Percentiles rank a stretch among this genome's conserved stretches.
phyloP scores from a whole-genome alignment of 139 green algal genomes.

The Picochlorum sp. region DNA sequence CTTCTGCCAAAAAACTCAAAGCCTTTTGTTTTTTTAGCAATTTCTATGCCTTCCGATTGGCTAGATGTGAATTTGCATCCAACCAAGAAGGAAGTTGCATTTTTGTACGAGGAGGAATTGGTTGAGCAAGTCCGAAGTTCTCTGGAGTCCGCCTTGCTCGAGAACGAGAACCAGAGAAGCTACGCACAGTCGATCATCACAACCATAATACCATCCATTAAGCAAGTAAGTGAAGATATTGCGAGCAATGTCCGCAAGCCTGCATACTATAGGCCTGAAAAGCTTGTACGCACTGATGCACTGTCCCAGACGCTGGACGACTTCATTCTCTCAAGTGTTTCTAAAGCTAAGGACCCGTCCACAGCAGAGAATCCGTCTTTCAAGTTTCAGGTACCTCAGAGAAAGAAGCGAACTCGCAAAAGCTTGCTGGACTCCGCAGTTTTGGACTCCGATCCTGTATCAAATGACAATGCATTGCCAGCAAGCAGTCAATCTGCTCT shows the following conservation, averaged over 20 bases:
- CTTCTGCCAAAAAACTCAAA: constrained; percentile 61
- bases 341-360: too few species aligned
- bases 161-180: constrained; percentile 49
- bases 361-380: too few species aligned
- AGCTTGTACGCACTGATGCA: constrained; percentile 56
- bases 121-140: constrained; percentile 40
- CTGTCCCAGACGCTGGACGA: constrained; percentile 47
- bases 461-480: too few species aligned
- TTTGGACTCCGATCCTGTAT: too few species aligned
- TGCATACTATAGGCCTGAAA: constrained; percentile 35
- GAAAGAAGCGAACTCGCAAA: too few species aligned
- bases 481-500: too few species aligned
- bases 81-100: constrained; percentile 88
- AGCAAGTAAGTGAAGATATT: not conserved
- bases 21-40: constrained; percentile 80
- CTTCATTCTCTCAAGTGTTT: constrained; percentile 24
- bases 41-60: constrained; percentile 64
- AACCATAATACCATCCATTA: not conserved
- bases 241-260: not conserved
- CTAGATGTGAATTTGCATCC: constrained; percentile 96
- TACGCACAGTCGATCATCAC: constrained; percentile 50
- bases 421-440: too few species aligned
- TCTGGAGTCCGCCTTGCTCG: constrained; percentile 56
- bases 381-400: too few species aligned
- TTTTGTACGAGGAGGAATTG: constrained; percentile 75